These are phyloP conservation scores for Tolypocladium nubicola DNA, from an alignment of 2,329 filamentous ascomycete genomes.

Conservation along the genomic window DNA sequence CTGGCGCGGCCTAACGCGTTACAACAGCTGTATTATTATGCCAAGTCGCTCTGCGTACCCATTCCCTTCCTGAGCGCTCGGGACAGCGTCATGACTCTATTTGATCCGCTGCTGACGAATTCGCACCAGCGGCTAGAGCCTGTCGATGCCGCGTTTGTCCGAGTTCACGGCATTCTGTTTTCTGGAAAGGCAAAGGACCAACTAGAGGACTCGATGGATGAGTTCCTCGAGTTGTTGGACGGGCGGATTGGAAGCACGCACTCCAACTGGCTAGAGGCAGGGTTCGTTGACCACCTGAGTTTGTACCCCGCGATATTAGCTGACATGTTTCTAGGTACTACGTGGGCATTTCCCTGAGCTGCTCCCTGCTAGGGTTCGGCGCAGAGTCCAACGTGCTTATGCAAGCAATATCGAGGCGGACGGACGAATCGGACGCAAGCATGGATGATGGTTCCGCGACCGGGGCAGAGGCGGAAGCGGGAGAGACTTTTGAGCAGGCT, in stretches of 20 bases:
- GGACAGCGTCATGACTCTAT: constrained; percentile 60
- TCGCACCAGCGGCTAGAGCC: constrained; percentile 18
- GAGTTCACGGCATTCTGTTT: constrained; percentile 54
- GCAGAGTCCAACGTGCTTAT: constrained; percentile 34
- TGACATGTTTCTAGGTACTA: constrained; percentile 15
- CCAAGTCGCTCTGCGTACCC: constrained; percentile 57
- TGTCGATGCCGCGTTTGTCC: constrained; percentile 51
- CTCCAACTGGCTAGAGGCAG: constrained; percentile 41
- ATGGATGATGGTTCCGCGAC: constrained; percentile 13
- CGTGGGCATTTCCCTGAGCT: constrained; percentile 19
- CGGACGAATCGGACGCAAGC: constrained; percentile 13
- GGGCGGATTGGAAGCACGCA: constrained; percentile 39
- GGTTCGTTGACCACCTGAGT: constrained; percentile 15
- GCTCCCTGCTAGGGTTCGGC: constrained; percentile 23
- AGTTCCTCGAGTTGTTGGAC: constrained; percentile 45
- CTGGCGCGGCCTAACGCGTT: constrained; percentile 58
- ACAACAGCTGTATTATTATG: constrained; percentile 63
- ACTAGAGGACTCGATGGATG: constrained; percentile 30
- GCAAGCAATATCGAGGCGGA: constrained; percentile 22
- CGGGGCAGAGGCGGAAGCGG: constrained; percentile 9
- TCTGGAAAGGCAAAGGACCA: constrained; percentile 34
- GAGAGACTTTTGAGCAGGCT: constrained; percentile 22
- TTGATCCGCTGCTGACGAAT: constrained; percentile 44
- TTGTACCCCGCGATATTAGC: background rate
- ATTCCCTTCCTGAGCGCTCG: constrained; percentile 57